Percentiles rank a stretch among this genome's conserved stretches.
These are phyloP conservation scores for Mortierella sp. DNA, from an alignment of 371 early-diverging fungal species.

Conservation along the genomic window DNA sequence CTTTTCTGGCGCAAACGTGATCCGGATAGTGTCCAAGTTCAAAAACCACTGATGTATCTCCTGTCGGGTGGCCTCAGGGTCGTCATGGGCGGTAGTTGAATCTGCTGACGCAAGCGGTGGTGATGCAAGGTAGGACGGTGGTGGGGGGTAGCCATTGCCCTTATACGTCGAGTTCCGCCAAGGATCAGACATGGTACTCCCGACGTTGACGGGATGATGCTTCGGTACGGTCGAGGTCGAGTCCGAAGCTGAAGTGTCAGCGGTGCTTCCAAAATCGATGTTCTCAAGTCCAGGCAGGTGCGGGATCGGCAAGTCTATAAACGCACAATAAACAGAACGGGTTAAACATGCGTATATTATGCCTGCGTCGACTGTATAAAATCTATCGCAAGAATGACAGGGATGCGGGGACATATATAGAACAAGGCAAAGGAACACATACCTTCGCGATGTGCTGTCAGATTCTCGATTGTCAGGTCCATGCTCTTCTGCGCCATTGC, in stretches of 20 bases:
- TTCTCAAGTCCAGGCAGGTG: conserved; percentile 39
- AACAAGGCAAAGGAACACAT: conserved; percentile 5
- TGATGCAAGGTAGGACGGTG: conserved; percentile 43
- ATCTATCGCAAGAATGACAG: too few relatives aligned
- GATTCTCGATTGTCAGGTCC: conserved; percentile 66
- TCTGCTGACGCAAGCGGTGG: conserved; percentile 17
- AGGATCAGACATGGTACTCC: conserved; percentile 23
- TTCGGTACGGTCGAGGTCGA: conserved; percentile 17
- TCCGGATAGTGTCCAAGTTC: conserved; percentile 63
- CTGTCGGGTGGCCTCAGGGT: conserved; percentile 25
- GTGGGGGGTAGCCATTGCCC: conserved; percentile 47
- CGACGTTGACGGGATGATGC: conserved; percentile 26
- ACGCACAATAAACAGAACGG: not conserved
- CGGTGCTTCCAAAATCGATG: conserved; percentile 34
- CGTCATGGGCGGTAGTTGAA: not conserved
- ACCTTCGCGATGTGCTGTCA: conserved; percentile 65
- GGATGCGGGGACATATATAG: too few relatives aligned
- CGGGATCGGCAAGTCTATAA: conserved; percentile 49
- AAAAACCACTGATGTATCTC: conserved; percentile 59
- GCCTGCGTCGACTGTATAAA: too few relatives aligned
- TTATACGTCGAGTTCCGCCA: conserved; percentile 23
- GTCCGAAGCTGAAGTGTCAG: conserved; percentile 14
- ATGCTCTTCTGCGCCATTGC: conserved; percentile 84
- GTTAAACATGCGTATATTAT: too few relatives aligned
- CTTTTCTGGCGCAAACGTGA: conserved; percentile 79